Base-by-base conservation (phyloP, 805 yeast species). In the Sugiyamaella mastotermitis region DNA sequence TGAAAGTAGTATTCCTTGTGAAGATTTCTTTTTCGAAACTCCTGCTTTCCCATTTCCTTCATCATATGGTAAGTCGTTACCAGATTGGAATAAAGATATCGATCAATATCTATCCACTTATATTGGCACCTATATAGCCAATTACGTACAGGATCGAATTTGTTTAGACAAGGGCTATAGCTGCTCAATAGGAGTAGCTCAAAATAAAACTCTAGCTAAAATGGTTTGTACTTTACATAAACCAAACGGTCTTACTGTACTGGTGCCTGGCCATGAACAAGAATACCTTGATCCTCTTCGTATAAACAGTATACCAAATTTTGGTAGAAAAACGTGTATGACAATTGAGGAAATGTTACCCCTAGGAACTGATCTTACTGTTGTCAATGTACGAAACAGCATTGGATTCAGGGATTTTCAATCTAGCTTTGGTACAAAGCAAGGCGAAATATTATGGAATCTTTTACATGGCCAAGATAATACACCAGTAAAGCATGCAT, bases 151-250 rank as follows among this genome's bases (percentile, higher is more conserved):
- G 35, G 57, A 55, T 32, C 33, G 46, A 4, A 49, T 58, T 24
- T 26, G 33, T 31, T 31, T 49, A 10, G 58, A 52, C 20, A 40
- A 37, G 10, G 56, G 55, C 3, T 56, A 49, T 34, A 41, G 50
- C 15, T 55, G 60, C 43, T 54, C 60, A 1, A 51, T 58, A 17
- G 63, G 63, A 14, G 54, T 56, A 5, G 61, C 51, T 3, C 18
- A 43, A 2, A 47, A 53, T 20, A 52, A 48, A 22, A 47, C 50
- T 4, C 28, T 50, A 14, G 58, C 62, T 18, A 58, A 58, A 35
- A 53, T 58, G 50, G 53, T 47, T 3, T 47, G 58, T 14, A 37
- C 42, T 5, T n/a, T 31, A n/a, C 50, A 54, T 42, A 58, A 58
- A 30, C 63, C 63, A 1, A 21, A 32, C 5, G 61, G 62, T 1